Conservation (phyloP, 108 stramenopile species). For the Conticribra guillardii region DNA sequence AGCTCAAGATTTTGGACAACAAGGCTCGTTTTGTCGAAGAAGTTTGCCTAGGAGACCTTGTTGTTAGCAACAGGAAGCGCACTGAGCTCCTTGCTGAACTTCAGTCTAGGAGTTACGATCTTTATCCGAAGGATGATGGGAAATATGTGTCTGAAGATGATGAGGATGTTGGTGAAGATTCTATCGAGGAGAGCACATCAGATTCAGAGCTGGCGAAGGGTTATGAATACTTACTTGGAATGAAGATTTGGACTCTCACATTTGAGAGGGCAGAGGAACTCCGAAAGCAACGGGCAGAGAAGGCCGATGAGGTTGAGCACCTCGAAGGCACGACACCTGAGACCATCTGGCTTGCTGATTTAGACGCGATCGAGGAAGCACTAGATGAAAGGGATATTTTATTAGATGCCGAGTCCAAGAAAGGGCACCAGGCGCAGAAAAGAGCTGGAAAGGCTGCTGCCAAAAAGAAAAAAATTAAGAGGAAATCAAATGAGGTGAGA, state of each 20-base stretch:
- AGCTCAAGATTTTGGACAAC: conserved; percentile 90
- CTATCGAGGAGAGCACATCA: conserved; percentile 52
- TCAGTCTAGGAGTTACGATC: conserved; percentile 83
- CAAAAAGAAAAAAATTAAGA: conserved; percentile 34
- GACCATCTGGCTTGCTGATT: conserved; percentile 92
- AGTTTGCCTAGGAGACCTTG: conserved; percentile 90
- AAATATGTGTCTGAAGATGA: conserved; percentile 39
- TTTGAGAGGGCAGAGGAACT: conserved; percentile 94
- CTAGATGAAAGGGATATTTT: conserved; percentile 81
- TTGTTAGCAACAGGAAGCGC: conserved; percentile 95
- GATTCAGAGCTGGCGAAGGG: conserved; percentile 84
- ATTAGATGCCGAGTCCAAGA: conserved; percentile 54
- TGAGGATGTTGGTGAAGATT: conserved; percentile 55
- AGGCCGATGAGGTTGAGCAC: conserved; percentile 76
- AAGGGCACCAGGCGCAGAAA: conserved; percentile 51
- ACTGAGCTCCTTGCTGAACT: conserved; percentile 89
- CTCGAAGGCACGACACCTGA: conserved; percentile 85
- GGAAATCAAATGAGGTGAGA: too few relatives aligned
- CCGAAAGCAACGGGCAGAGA: conserved; percentile 80
- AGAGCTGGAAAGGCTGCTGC: conserved; percentile 33
- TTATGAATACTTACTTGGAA: conserved; percentile 98
- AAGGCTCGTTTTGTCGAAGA: conserved; percentile 98
- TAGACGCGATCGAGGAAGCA: conserved; percentile 92
- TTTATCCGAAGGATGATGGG: conserved; percentile 64
- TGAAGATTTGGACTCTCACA: conserved; percentile 99